Evolutionary conservation across 306 rosid species (phyloP).

Genomic region (Argentina anserina): DNA sequence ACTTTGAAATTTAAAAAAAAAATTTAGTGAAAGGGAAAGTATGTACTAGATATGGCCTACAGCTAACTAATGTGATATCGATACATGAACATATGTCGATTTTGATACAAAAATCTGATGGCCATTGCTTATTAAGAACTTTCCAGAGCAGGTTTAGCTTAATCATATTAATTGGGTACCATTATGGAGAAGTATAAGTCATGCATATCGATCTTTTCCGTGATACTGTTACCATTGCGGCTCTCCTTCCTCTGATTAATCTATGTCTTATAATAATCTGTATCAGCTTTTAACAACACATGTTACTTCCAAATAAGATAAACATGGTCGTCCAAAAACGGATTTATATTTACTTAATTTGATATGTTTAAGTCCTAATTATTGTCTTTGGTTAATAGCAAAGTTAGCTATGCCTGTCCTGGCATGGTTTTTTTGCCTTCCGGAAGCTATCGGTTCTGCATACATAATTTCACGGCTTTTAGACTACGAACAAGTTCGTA

Average conservation of each 20-base stretch:
- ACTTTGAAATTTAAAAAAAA: background rate
- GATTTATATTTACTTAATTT: background rate
- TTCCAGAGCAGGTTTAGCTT: background rate
- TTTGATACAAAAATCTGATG: background rate
- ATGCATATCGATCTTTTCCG: conserved; percentile 9
- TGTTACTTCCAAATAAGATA: background rate
- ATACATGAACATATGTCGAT: background rate
- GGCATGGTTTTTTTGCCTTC: too few relatives aligned
- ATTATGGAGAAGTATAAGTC: background rate
- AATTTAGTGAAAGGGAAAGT: background rate
- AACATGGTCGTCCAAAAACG: background rate
- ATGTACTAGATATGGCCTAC: background rate
- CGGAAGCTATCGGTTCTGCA: too few relatives aligned
- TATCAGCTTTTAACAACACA: conserved; percentile 5
- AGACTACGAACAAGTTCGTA: too few relatives aligned
- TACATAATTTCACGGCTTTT: too few relatives aligned
- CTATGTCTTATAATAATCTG: background rate
- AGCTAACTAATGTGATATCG: background rate
- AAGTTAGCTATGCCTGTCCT: too few relatives aligned
- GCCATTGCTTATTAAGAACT: background rate
- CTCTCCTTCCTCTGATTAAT: conserved; percentile 3
- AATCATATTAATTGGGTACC: background rate
- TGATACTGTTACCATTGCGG: conserved; percentile 28
- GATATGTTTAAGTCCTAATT: background rate
- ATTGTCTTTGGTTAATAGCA: too few relatives aligned